phyloP scores from a whole-genome alignment of 108 stramenopile species.

The Schizochytrium sp. region DNA sequence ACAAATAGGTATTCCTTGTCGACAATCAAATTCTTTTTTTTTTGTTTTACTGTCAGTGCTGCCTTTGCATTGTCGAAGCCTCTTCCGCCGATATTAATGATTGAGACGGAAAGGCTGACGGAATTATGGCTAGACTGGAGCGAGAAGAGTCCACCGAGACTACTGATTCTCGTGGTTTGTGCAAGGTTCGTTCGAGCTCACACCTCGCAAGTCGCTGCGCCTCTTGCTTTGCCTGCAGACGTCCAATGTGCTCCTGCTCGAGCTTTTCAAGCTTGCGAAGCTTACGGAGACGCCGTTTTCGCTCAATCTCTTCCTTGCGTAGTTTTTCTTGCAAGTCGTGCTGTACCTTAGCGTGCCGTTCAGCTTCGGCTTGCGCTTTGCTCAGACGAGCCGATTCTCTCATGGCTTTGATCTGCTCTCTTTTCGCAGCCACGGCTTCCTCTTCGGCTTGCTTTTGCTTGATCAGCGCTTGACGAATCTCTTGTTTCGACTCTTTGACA shows the following conservation, averaged over 20 bases:
- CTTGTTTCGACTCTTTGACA: neutral
- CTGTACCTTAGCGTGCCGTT: neutral
- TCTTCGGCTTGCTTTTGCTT: neutral
- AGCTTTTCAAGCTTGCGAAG: neutral
- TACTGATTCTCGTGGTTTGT: neutral
- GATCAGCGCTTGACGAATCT: neutral
- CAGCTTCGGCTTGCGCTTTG: neutral
- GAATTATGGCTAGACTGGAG: no score
- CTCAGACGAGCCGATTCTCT: neutral
- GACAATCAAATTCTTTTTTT: no score
- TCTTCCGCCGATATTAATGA: neutral
- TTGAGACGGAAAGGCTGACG: neutral
- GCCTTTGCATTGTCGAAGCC: no score
- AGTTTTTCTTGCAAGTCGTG: neutral
- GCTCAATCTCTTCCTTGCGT: neutral
- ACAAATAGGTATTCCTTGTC: no score
- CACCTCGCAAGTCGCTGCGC: neutral
- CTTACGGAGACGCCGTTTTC: neutral
- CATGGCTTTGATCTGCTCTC: neutral
- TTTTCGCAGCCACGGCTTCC: neutral
- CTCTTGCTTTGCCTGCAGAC: neutral
- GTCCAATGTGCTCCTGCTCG: neutral
- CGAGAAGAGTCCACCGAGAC: neutral
- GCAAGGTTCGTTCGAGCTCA: neutral
- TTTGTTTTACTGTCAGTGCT: no score